phyloP scores from a whole-genome alignment of 495 filamentous ascomycete species.

The Daldinia grandis region DNA sequence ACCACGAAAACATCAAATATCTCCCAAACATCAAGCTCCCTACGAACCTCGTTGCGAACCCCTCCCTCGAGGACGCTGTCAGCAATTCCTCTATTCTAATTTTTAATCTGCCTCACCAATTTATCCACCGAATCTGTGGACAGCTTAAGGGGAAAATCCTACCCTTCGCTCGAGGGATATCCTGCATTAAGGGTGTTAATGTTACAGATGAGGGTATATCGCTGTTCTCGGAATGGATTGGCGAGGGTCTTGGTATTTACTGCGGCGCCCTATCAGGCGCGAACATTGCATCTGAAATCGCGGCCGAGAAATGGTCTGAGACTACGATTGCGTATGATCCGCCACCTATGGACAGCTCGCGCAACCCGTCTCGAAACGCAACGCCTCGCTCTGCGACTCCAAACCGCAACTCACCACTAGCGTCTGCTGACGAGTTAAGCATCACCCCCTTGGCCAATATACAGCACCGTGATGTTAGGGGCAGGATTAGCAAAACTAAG shows the following conservation, averaged over 20 bases:
- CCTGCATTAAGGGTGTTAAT: constrained; percentile 97
- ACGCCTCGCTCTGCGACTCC: constrained; percentile 69
- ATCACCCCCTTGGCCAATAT: constrained; percentile 53
- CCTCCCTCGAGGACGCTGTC: constrained; percentile 82
- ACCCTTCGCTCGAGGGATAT: constrained; percentile 91
- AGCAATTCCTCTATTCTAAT: constrained; percentile 85
- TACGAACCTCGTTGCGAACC: constrained; percentile 85
- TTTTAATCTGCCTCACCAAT: constrained; percentile 98
- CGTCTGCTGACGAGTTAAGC: constrained; percentile 66
- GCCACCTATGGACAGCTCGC: constrained; percentile 78
- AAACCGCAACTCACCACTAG: constrained; percentile 36
- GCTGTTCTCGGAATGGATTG: constrained; percentile 95
- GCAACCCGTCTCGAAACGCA: constrained; percentile 71
- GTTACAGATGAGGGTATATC: constrained; percentile 82
- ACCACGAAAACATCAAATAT: constrained; percentile 98
- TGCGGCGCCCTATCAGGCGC: constrained; percentile 95
- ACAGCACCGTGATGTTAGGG: constrained; percentile 70
- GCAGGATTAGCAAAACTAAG: constrained; percentile 67
- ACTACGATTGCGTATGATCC: constrained; percentile 97
- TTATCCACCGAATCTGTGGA: constrained; percentile 86
- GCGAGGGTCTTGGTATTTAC: constrained; percentile 89
- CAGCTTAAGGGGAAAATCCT: constrained; percentile 87
- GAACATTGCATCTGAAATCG: constrained; percentile 96
- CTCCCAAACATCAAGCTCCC: constrained; percentile 87
- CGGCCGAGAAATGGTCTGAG: constrained; percentile 93